These are phyloP conservation scores for Pichiaceae sp. DNA, from an alignment of 1,139 yeast species.

Conservation along the genomic window DNA sequence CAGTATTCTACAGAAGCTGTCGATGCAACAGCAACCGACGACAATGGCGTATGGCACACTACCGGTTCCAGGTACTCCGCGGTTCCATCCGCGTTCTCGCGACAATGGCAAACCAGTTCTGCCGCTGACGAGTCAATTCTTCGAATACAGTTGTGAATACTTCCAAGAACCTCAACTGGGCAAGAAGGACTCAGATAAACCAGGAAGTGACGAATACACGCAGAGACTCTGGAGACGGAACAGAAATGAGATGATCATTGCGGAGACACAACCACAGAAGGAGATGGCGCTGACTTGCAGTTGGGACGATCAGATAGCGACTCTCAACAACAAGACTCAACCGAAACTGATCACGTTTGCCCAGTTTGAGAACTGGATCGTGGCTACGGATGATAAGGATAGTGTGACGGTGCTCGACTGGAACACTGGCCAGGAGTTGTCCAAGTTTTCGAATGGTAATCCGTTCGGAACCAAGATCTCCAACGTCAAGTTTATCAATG, in stretches of 20 bases:
- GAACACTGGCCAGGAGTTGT: constrained; percentile 48
- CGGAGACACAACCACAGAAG: constrained; percentile 85
- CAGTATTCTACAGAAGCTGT: constrained; percentile 20
- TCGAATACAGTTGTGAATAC: constrained; percentile 84
- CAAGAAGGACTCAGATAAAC: constrained; percentile 79
- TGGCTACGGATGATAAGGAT: constrained; percentile 80
- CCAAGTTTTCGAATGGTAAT: constrained; percentile 74
- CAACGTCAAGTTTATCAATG: constrained; percentile 78
- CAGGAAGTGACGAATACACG: constrained; percentile 83
- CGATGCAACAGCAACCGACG: constrained; percentile 31
- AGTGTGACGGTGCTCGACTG: constrained; percentile 87
- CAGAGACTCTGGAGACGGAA: constrained; percentile 84
- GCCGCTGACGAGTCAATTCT: constrained; percentile 67
- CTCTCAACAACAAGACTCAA: constrained; percentile 67
- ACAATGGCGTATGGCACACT: constrained; percentile 43
- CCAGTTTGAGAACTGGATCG: constrained; percentile 81
- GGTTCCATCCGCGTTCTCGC: constrained; percentile 34
- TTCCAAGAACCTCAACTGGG: constrained; percentile 97
- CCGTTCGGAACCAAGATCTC: constrained; percentile 86
- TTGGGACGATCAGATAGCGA: constrained; percentile 64
- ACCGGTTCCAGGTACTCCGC: constrained; percentile 42
- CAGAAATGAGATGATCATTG: constrained; percentile 79
- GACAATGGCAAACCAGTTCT: constrained; percentile 32
- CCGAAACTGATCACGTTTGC: constrained; percentile 75
- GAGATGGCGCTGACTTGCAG: constrained; percentile 75